Conservation (phyloP, 768 basidiomycete genomes). For the Rossbeevera mucosa region DNA sequence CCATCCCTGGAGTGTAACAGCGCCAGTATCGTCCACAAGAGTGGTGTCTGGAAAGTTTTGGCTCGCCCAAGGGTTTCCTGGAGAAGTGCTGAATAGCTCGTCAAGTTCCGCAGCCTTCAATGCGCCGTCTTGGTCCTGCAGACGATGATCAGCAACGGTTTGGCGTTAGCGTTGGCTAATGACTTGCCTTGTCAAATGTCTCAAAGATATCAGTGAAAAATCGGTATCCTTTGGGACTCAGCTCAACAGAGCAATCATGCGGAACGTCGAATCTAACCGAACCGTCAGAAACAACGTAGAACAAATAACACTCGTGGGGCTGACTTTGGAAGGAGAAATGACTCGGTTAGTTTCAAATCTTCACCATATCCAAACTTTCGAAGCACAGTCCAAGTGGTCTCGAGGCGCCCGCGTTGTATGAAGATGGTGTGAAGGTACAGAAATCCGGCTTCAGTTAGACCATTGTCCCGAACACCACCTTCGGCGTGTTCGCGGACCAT, state of each 20-base stretch:
- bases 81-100: slow-evolving; percentile 88
- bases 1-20: slow-evolving; percentile 97
- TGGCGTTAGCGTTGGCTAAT: neutral
- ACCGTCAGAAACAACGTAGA: slow-evolving; percentile 11
- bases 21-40: slow-evolving; percentile 78
- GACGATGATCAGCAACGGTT: slow-evolving; percentile 2
- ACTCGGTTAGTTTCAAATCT: slow-evolving; percentile 83
- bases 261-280: slow-evolving; percentile 82
- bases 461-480: slow-evolving; percentile 68
- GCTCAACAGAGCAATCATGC: slow-evolving; percentile 89
- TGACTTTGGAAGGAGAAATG: slow-evolving; percentile 85
- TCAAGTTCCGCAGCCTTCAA: slow-evolving; percentile 78
- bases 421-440: slow-evolving; percentile 94
- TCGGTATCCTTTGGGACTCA: slow-evolving; percentile 90
- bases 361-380: slow-evolving; percentile 95
- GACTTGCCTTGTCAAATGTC: slow-evolving; percentile 80
- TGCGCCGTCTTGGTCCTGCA: slow-evolving; percentile 91
- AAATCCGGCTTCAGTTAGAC: slow-evolving; percentile 90
- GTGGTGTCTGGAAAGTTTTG: slow-evolving; percentile 90
- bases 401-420: slow-evolving; percentile 90
- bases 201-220: slow-evolving; percentile 98
- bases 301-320: slow-evolving; percentile 24
- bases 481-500: slow-evolving; percentile 81
- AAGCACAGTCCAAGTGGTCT: slow-evolving; percentile 97
- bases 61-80: slow-evolving; percentile 94